Conservation (phyloP, 768 basidiomycete species). For the Tylopilus sp. region DNA sequence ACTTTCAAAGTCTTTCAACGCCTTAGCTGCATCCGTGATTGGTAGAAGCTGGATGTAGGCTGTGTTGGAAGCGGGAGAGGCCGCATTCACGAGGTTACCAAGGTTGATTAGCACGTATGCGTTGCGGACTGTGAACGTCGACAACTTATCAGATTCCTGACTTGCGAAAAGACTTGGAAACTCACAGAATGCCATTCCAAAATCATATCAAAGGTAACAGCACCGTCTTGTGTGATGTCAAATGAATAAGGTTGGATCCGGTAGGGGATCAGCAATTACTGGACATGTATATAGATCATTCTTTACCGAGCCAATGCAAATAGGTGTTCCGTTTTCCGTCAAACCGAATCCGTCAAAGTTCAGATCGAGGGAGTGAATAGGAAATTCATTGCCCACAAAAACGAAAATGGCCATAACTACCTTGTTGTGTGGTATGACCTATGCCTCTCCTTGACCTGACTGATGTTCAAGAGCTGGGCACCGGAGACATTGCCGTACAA, state of each 20-base stretch:
- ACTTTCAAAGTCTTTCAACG: constrained; percentile 17
- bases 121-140: constrained; percentile 51
- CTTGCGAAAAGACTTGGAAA: constrained; percentile 9
- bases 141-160: neutral
- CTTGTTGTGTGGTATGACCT: constrained; percentile 60
- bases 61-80: constrained; percentile 31
- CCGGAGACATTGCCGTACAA: constrained; percentile 57
- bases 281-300: neutral
- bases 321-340: constrained; percentile 17
- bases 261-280: neutral
- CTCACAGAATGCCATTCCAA: constrained; percentile 70
- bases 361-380: constrained; percentile 66
- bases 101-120: constrained; percentile 62
- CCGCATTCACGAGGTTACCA: constrained; percentile 54
- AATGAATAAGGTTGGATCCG: constrained; percentile 71
- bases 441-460: constrained; percentile 40
- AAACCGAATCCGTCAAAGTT: constrained; percentile 26
- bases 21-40: constrained; percentile 46
- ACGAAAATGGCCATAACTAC: constrained; percentile 64
- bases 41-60: constrained; percentile 67
- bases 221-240: constrained; percentile 29
- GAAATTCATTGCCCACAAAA: constrained; percentile 54
- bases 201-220: constrained; percentile 51
- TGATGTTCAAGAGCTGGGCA: constrained; percentile 43
- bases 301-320: constrained; percentile 47